Percentiles rank a stretch among this genome's conserved stretches.
phyloP scores from a whole-genome alignment of 2,329 filamentous ascomycete genomes.

The Xylariaceae sp. region DNA sequence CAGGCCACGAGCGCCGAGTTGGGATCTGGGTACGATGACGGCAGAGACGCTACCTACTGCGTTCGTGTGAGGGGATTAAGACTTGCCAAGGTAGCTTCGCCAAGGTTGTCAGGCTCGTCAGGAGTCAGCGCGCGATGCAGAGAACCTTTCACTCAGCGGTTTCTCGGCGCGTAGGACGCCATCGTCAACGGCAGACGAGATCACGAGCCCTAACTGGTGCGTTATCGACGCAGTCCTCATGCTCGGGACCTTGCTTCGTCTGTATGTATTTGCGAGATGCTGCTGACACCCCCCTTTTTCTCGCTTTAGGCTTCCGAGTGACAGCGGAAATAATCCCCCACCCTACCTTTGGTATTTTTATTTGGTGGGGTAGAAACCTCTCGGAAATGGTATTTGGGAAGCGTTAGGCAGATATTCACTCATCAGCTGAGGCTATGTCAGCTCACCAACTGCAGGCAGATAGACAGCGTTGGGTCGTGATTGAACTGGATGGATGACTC shows the following conservation, averaged over 20 bases:
- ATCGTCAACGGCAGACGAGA: background rate
- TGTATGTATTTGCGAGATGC: background rate
- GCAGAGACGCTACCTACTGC: background rate
- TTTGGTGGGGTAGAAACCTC: background rate
- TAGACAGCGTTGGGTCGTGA: constrained; percentile 1
- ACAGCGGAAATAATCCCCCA: too few relatives aligned
- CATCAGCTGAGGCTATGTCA: constrained; percentile 20
- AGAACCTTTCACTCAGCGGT: background rate
- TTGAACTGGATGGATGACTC: constrained; percentile 1
- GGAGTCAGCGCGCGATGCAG: background rate
- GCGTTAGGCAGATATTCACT: constrained; percentile 6
- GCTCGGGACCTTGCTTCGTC: background rate
- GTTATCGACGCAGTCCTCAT: background rate
- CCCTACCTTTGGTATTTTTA: background rate
- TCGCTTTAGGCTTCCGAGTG: background rate
- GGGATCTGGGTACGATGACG: too few relatives aligned
- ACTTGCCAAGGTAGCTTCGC: background rate
- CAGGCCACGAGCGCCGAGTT: too few relatives aligned
- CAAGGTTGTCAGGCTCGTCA: too few relatives aligned
- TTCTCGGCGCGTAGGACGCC: too few relatives aligned
- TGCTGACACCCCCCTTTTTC: background rate
- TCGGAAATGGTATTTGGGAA: background rate
- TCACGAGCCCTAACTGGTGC: background rate
- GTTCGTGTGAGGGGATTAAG: background rate
- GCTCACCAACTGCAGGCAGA: constrained; percentile 8